Base-by-base conservation (phyloP, 2,329 filamentous ascomycete species). In the Ascochyta viciae-villosae region DNA sequence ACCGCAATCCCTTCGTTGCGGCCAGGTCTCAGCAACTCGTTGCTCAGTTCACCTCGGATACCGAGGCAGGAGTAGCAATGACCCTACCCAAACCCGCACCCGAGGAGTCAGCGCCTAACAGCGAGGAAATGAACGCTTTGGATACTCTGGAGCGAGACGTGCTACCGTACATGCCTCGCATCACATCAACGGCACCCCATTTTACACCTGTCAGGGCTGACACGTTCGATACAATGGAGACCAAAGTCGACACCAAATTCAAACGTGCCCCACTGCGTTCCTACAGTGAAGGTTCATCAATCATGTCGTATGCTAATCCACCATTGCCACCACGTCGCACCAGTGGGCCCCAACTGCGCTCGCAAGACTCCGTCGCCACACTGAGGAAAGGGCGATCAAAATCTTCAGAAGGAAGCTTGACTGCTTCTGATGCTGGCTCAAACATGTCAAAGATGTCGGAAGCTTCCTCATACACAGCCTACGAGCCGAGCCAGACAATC, bases 271-370 rank as follows among this genome's bases (percentile, higher is more conserved):
- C 61, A 9, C 41, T 57, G 2, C 55, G 56, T 35, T 57, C 55
- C 0, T 60, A 41, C 12, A 65, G 61, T 33, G 57, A 59, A 37
- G 51, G 39, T 16, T 34, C 45, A 26, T 27, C 41, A 2, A 22
- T 27, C 2, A 33, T 42, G 13, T 39, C 43, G 3, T 37, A 57
- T 31, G 16, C 29, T 9, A 50, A 33, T 16, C 62, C 63, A n/a
- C 60, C 63, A 10, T 40, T 67, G n/a, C 63, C 63, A 16, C 65
- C 66, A 41, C 67, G 67, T 16, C 65, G 58, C 8, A 56, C 65
- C 1, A 65, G 54, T 39, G 60, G 40, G 33, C 51, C 53, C 13
- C 55, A 52, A 19, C 22, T 50, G 22, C 38, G 24, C 5, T 45
- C 51, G 3, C 19, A 46, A 15, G 40, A 52, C 16, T 48, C 45